Base-by-base conservation (phyloP, 169 alveolate genomes). In the Perkinsus chesapeaki region DNA sequence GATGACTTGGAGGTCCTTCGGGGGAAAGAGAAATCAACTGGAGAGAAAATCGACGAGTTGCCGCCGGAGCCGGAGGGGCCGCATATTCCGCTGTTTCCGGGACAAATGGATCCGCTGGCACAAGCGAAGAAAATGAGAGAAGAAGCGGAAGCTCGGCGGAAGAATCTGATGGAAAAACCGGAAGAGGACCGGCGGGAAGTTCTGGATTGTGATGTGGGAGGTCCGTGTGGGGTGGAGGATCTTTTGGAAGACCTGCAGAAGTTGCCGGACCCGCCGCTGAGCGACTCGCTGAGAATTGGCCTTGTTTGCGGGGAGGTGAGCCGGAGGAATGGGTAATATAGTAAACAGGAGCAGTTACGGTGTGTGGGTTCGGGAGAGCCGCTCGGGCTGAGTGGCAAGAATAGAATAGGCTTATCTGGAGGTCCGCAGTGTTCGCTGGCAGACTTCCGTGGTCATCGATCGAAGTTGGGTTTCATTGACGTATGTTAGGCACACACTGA, bases 131-230 rank as follows among this genome's bases (percentile, higher is more conserved):
- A 16, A 16, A 3, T 60, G 82, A 27, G 82, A 0, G 82, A 60
- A 60, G 82, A 60, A 34, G 82, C 82, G 82, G 82, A 60, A 60
- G 82, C 82, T 60, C 82, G 82, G 31, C 82, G 82, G 82, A 60
- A 60, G 27, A 60, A 20, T 60, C 82, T 60, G 82, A 60, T 60
- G 82, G 82, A 60, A 60, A 60, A 60, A 60, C 37, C 12, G 82
- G 82, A 60, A 60, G 27, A 60, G 12, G 82, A 16, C 27, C 36
- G 31, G 3, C 82, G 31, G 27, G 82, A 60, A 60, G 82, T 9
- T 3, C 27, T 60, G 31, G 82, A 60, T 12, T 60, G 82, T 60
- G 82, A 60, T 23, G 12, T 60, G 82, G 82, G 82, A 27, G 82
- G 82, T 7, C 82, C 82, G 31, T 60, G 82, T 34, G 82, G 82